Conservation (phyloP, 306 rosid species). For the Dalbergia cochinchinensis region DNA sequence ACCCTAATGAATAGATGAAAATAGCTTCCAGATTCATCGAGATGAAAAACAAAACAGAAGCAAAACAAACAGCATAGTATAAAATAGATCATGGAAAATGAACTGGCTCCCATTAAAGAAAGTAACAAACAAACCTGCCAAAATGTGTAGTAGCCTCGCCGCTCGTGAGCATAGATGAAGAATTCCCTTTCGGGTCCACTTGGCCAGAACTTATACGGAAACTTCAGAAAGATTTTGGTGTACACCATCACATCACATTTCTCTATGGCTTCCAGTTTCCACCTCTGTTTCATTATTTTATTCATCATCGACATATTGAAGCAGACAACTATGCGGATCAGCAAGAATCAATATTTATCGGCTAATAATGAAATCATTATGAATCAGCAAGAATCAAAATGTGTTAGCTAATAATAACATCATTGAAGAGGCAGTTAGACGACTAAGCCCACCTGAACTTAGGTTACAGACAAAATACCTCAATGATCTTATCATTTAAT, state of each 20-base stretch:
- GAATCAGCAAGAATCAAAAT: background rate
- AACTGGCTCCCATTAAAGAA: slow-evolving; percentile 39
- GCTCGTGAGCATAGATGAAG: slow-evolving; percentile 95
- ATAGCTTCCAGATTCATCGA: slow-evolving; percentile 1
- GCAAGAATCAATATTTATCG: background rate
- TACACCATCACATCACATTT: slow-evolving; percentile 91
- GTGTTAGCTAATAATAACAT: background rate
- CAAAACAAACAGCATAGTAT: slow-evolving; percentile 11
- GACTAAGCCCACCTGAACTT: slow-evolving; percentile 37
- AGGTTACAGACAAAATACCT: slow-evolving; percentile 42
- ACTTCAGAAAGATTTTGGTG: slow-evolving; percentile 95
- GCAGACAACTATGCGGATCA: slow-evolving; percentile 27
- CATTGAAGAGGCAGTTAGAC: slow-evolving; percentile 40
- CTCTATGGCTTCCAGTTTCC: slow-evolving; percentile 91
- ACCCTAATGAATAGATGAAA: slow-evolving; percentile 25
- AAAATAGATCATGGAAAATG: slow-evolving; percentile 36
- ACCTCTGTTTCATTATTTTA: slow-evolving; percentile 70
- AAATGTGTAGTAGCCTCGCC: slow-evolving; percentile 96
- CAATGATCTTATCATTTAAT: slow-evolving; percentile 39
- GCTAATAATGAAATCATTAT: slow-evolving; percentile 14
- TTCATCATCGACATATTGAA: slow-evolving; percentile 39
- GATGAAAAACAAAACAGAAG: slow-evolving; percentile 30
- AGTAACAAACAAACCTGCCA: slow-evolving; percentile 81
- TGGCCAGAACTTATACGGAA: slow-evolving; percentile 90
- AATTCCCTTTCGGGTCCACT: slow-evolving; percentile 93